Evolutionary conservation across 2,329 filamentous ascomycete species (phyloP).

Genomic region (Leptographium lundbergii): DNA sequence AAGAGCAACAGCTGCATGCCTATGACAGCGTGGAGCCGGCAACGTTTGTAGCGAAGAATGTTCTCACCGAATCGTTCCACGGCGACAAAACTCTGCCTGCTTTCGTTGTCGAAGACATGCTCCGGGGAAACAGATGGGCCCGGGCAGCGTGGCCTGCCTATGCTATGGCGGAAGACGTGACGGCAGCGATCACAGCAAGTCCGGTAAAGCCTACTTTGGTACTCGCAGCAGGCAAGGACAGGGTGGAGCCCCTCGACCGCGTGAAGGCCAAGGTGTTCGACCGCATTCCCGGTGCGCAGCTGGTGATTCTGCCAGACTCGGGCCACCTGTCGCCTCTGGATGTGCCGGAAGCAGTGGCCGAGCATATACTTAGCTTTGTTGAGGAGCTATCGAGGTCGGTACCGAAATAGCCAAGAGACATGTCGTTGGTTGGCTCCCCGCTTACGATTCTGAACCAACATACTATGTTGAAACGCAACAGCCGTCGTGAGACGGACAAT

Average conservation of each 20-base stretch:
- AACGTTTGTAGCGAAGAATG: not conserved
- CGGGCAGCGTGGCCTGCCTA: not conserved
- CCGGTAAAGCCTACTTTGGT: not conserved
- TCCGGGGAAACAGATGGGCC: not conserved
- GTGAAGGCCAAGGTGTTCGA: not conserved
- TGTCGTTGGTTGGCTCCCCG: not conserved
- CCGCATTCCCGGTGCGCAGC: not conserved
- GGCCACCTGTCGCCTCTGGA: not conserved
- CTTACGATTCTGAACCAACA: not conserved
- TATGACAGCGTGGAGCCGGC: not conserved
- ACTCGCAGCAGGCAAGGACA: not conserved
- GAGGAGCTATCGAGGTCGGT: not conserved
- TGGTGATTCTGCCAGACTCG: not conserved
- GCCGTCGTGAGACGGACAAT: too few species aligned
- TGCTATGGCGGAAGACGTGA: not conserved
- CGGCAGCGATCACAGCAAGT: not conserved
- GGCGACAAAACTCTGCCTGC: not conserved
- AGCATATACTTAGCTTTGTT: not conserved
- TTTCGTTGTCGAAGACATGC: not conserved
- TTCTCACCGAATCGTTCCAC: not conserved
- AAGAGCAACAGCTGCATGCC: not conserved
- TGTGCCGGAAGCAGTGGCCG: not conserved
- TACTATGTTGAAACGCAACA: too few species aligned
- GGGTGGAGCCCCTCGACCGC: not conserved
- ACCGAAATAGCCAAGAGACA: not conserved